Evolutionary conservation across 768 basidiomycete genomes (phyloP).

Genomic region (Mycena polygramma): DNA sequence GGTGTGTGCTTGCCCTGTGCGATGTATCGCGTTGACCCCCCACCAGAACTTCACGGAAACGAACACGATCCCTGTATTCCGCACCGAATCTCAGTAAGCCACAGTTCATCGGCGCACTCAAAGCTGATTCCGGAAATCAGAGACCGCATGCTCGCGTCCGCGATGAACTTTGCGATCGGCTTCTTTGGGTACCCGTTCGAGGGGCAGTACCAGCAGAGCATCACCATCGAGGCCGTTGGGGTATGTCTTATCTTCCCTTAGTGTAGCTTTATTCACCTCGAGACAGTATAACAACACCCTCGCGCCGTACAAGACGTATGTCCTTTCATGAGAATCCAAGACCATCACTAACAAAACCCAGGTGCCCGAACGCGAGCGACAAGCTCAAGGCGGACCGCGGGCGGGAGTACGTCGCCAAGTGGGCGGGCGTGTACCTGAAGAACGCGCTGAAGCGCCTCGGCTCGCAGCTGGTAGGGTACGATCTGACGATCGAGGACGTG

Average conservation of each 20-base stretch:
- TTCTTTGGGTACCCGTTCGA: slow-evolving; percentile 84
- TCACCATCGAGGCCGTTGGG: slow-evolving; percentile 75
- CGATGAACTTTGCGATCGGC: slow-evolving; percentile 77
- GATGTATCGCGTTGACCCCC: slow-evolving; percentile 19
- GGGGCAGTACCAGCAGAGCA: slow-evolving; percentile 80
- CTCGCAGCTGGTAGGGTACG: slow-evolving; percentile 68
- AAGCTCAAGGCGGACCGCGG: slow-evolving; percentile 68
- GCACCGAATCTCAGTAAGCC: slow-evolving; percentile 79
- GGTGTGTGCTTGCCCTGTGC: slow-evolving; percentile 43
- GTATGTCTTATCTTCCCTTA: slow-evolving; percentile 51
- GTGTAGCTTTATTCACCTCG: neutral
- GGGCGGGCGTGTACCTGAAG: slow-evolving; percentile 80
- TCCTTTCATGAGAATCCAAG: neutral
- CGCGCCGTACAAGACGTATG: slow-evolving; percentile 83
- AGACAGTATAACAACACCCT: slow-evolving; percentile 86
- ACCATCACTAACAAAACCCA: slow-evolving; percentile 30
- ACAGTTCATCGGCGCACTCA: no score
- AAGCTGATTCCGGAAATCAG: slow-evolving; percentile 47
- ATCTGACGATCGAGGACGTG: slow-evolving; percentile 75
- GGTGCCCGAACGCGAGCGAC: slow-evolving; percentile 73
- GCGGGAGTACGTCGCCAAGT: slow-evolving; percentile 67
- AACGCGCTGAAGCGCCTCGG: slow-evolving; percentile 74
- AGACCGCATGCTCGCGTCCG: slow-evolving; percentile 79
- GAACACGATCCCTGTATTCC: slow-evolving; percentile 79
- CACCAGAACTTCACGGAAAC: slow-evolving; percentile 68